A percentile compares a stretch with the other conserved stretches of the same genome.
Evolutionary conservation across 805 yeast species (phyloP).

Genomic region (Candida mattraensis): DNA sequence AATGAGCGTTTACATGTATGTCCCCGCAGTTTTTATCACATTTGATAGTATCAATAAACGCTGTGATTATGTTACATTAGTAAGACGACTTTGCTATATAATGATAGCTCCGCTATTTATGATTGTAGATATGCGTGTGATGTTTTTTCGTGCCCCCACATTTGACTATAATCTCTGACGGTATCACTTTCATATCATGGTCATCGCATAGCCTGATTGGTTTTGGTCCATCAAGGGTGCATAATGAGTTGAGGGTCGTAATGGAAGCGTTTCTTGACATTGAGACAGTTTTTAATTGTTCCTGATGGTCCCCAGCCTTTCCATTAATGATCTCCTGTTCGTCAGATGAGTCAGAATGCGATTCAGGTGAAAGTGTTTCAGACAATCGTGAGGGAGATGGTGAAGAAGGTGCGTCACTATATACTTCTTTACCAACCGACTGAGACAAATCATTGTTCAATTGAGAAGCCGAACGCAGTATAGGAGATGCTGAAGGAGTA

Average conservation of each 20-base stretch:
- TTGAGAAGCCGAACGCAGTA: slow-evolving; percentile 4
- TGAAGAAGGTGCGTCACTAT: slow-evolving; percentile 6
- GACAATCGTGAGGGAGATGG: slow-evolving; percentile 4
- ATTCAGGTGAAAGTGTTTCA: not conserved
- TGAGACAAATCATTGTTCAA: slow-evolving; percentile 1
- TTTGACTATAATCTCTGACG: slow-evolving; percentile 25
- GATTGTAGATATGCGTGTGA: slow-evolving; percentile 18
- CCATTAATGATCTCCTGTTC: slow-evolving; percentile 1
- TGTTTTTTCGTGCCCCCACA: slow-evolving; percentile 22
- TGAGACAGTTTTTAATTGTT: not conserved
- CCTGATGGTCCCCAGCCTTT: not conserved
- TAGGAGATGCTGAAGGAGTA: slow-evolving; percentile 8
- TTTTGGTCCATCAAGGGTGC: slow-evolving; percentile 24
- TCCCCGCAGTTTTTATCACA: no score
- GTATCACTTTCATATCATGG: slow-evolving; percentile 24
- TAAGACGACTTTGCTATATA: no score
- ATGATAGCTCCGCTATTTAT: no score
- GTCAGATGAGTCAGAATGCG: slow-evolving; percentile 3
- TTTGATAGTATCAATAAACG: no score
- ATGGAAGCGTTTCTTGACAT: slow-evolving; percentile 15
- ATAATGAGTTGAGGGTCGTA: slow-evolving; percentile 21
- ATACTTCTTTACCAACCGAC: not conserved
- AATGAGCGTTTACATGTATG: no score
- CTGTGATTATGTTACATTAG: no score
- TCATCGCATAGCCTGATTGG: slow-evolving; percentile 23